These are phyloP conservation scores for Calonectria naviculata DNA, from an alignment of 2,329 filamentous ascomycete genomes.

Conservation along the genomic window DNA sequence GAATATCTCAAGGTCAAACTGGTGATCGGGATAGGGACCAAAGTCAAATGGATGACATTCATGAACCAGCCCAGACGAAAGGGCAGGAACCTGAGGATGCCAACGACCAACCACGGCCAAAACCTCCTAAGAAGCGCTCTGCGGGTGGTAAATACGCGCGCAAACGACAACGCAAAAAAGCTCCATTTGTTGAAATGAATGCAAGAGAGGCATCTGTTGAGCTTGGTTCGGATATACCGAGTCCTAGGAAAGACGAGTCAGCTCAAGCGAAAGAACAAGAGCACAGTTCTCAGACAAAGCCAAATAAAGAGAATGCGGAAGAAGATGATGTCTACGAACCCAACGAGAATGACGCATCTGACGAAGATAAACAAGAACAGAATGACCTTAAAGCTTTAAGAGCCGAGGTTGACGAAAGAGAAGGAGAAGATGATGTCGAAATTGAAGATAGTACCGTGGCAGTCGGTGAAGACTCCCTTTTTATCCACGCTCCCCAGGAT, in stretches of 20 bases:
- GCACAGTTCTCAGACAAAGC: background rate
- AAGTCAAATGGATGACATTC: background rate
- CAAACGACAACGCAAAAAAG: conserved; percentile 24
- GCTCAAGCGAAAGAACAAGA: background rate
- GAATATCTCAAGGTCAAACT: background rate
- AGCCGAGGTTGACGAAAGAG: background rate
- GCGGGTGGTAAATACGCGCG: background rate
- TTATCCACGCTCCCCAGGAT: conserved; percentile 26
- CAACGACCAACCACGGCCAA: background rate
- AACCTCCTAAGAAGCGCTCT: background rate
- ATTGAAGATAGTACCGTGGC: background rate
- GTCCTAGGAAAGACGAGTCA: background rate
- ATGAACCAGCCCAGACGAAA: background rate
- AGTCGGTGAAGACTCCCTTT: conserved; percentile 30
- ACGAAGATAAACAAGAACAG: background rate
- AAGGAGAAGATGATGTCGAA: background rate
- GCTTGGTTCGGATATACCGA: conserved; percentile 15
- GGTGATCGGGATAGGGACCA: background rate
- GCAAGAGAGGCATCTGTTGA: conserved; percentile 25
- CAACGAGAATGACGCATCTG: background rate
- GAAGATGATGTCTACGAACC: conserved; percentile 4
- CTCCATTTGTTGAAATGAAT: conserved; percentile 6
- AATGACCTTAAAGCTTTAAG: background rate
- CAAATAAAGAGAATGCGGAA: background rate
- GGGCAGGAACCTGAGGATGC: background rate